These are phyloP conservation scores for Lenwebbia sp. DNA, from an alignment of 345 rosid genomes.

Conservation along the genomic window DNA sequence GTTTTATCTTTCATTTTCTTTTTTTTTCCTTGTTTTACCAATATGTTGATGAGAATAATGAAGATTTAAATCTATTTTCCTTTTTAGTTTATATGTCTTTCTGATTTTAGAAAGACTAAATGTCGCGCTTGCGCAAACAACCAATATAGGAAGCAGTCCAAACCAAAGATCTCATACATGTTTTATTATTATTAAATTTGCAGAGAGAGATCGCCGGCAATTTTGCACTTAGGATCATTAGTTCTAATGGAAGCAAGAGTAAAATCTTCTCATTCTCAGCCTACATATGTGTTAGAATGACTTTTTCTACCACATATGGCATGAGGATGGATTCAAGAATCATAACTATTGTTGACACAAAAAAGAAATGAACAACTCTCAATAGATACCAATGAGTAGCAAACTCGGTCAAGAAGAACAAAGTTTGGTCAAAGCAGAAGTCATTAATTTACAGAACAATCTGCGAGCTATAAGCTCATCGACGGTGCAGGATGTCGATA, in stretches of 20 bases:
- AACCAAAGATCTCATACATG: background rate
- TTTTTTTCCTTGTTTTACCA: background rate
- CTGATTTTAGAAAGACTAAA: background rate
- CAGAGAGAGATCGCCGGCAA: too few relatives aligned
- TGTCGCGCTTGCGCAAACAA: background rate
- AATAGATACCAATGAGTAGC: background rate
- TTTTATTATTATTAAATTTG: too few relatives aligned
- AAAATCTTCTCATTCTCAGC: background rate
- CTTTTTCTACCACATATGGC: background rate
- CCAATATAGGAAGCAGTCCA: background rate
- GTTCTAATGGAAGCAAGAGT: background rate
- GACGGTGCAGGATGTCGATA: background rate
- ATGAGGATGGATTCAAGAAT: background rate
- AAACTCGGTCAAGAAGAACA: background rate
- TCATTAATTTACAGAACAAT: background rate
- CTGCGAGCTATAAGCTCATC: background rate
- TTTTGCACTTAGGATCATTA: background rate
- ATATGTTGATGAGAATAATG: background rate
- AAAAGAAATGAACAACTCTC: background rate
- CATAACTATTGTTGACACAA: too few relatives aligned
- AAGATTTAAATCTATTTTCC: background rate
- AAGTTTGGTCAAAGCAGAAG: background rate
- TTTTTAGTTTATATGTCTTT: background rate
- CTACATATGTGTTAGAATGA: background rate
- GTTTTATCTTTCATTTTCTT: background rate